A percentile compares a stretch with the other conserved stretches of the same genome.
Conservation (phyloP, 306 rosid species). For the Macrotyloma uniflorum region DNA sequence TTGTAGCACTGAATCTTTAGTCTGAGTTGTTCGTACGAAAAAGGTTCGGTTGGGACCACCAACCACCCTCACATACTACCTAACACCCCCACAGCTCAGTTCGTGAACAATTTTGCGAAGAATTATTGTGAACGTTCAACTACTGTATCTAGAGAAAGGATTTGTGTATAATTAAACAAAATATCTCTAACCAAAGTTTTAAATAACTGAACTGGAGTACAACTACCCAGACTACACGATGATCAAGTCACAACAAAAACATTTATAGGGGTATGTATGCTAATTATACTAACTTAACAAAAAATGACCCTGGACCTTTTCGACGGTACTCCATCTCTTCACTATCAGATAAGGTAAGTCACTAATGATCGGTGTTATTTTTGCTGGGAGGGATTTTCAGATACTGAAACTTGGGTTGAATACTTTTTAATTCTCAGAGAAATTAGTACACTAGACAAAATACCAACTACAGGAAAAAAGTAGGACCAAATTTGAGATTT, state of each 20-base stretch:
- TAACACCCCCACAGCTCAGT: neutral
- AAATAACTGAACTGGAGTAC: neutral
- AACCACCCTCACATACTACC: neutral
- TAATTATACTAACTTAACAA: neutral
- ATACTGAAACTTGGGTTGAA: constrained; percentile 54
- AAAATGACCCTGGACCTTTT: constrained; percentile 26
- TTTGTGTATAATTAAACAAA: constrained; percentile 4
- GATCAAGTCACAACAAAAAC: constrained; percentile 10
- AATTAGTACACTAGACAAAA: constrained; percentile 76
- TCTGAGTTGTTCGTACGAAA: constrained; percentile 5
- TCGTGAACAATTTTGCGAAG: neutral
- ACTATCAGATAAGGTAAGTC: constrained; percentile 23
- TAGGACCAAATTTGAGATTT: constrained; percentile 74
- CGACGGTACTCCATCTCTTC: constrained; percentile 17
- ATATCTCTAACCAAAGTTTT: neutral
- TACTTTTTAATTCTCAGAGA: constrained; percentile 86
- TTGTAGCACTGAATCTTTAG: neutral
- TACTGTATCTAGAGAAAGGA: neutral
- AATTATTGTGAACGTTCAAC: neutral
- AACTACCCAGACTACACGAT: constrained; percentile 29
- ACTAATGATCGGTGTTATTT: constrained; percentile 18
- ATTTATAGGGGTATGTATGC: neutral
- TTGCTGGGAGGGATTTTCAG: constrained; percentile 37
- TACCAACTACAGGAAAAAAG: constrained; percentile 76
- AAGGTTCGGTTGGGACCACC: neutral